phyloP scores from a whole-genome alignment of 345 rosid genomes.

The Corchorus capsularis region DNA sequence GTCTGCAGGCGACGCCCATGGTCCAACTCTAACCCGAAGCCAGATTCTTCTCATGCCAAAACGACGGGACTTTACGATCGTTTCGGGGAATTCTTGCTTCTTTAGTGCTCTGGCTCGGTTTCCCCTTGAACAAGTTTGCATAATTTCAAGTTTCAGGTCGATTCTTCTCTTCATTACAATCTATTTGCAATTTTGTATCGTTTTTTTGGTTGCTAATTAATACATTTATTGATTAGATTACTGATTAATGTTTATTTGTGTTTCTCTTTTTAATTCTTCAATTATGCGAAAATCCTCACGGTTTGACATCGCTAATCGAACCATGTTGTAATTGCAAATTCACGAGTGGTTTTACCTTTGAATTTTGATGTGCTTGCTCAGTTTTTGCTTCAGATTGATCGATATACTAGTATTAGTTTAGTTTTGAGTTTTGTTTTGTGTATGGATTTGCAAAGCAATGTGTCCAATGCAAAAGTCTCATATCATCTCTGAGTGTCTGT shows the following conservation, averaged over 20 bases:
- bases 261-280: neutral
- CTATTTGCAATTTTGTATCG: neutral
- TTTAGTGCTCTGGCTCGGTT: neutral
- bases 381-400: neutral
- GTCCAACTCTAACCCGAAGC: neutral
- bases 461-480: neutral
- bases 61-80: neutral
- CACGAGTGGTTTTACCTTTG: neutral
- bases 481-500: neutral
- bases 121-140: neutral
- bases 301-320: neutral
- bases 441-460: neutral
- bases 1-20: neutral
- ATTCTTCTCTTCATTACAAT: neutral
- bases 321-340: neutral
- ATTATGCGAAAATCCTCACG: neutral
- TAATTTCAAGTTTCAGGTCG: neutral
- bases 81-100: neutral
- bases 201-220: neutral
- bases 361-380: neutral
- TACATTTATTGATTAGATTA: neutral
- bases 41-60: conserved; percentile 5
- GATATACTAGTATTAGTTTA: neutral
- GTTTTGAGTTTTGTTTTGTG: neutral
- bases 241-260: no score